Evolutionary conservation across 2,329 filamentous ascomycete species (phyloP), one percentile per base, ranked within the genome.

Genomic region (Claviceps pusilla): DNA sequence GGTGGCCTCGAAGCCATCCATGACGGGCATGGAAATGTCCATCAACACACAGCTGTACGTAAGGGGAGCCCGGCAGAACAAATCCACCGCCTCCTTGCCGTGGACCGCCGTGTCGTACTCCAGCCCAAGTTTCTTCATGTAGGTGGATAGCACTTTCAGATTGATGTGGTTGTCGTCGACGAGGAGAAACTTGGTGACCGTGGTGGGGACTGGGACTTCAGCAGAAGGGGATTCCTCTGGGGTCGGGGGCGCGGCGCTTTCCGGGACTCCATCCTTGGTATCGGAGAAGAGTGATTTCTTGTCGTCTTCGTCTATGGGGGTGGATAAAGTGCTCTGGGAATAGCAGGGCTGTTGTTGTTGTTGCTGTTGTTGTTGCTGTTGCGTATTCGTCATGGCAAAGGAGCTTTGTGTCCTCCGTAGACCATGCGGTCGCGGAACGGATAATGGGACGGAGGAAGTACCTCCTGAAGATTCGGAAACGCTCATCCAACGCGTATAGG

Each of bases 11-110:
- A 76, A 67, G 0, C 73, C 73, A 56, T 79, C 71, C 57, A 79
- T 72, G 4, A 77, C 63, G 0, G 76, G 76, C 76, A 80, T 79
- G 56, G 70, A 76, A 3, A 78, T 72, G 58, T 79, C 76, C 55
- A 67, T 70, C 2, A 70, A 56, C 4, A 68, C 58, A 53, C 59
- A 60, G n/a, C 50, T 50, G n/a, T 51, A 60, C 65, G 1, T 55
- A 28, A 0, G 45, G 53, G 0, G 60, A 57, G 7, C 50, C 7
- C 56, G 28, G 7, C 39, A 54, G 19, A 63, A 66, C 7, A 56
- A 55, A 12, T 65, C 59, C 24, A 65, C 50, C 0, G 65, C 64
- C 48, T 67, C 59, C 41, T 63, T 59, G 0, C 65, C 65, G 42
- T 67, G 61, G 24, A 46, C 56, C 1, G 62, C 65, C 3, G 58